Conservation (phyloP, 805 yeast species). For the Cyberlindnera samutprakarnensis region DNA sequence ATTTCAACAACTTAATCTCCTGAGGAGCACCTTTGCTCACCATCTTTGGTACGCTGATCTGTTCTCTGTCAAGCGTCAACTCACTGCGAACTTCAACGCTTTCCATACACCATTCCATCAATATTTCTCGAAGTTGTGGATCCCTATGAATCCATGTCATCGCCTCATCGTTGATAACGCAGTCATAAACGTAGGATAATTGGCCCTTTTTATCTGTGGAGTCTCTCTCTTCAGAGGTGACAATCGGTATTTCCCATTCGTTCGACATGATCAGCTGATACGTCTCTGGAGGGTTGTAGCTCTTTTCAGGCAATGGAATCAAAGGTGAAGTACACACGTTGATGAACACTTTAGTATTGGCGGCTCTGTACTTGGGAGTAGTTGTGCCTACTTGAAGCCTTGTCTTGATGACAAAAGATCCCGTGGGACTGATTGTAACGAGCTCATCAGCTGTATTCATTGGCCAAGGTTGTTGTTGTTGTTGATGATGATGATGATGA, state of each 20-base stretch:
- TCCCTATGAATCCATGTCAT: constrained; percentile 55
- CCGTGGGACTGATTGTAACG: constrained; percentile 39
- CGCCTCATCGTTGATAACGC: constrained; percentile 62
- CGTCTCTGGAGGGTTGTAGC: constrained; percentile 49
- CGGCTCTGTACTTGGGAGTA: constrained; percentile 24
- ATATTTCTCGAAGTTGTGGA: constrained; percentile 50
- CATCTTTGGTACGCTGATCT: constrained; percentile 62
- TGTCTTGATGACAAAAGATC: constrained; percentile 72
- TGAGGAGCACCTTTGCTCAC: constrained; percentile 56
- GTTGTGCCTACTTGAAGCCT: constrained; percentile 24
- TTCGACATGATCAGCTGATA: constrained; percentile 59
- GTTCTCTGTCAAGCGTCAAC: constrained; percentile 52
- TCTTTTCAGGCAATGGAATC: constrained; percentile 55
- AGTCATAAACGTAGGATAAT: constrained; percentile 63
- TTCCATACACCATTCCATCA: constrained; percentile 81
- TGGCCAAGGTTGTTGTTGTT: background rate
- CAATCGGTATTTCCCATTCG: constrained; percentile 82
- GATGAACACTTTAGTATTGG: constrained; percentile 59
- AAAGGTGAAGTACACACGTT: constrained; percentile 63
- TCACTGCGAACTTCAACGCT: constrained; percentile 54
- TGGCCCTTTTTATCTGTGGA: constrained; percentile 67
- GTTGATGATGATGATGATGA: no score
- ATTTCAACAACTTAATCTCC: constrained; percentile 33
- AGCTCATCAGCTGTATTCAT: constrained; percentile 13
- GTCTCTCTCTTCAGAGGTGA: constrained; percentile 48